Evolutionary conservation across 495 filamentous ascomycete genomes (phyloP).

Genomic region (Parathielavia appendiculata): DNA sequence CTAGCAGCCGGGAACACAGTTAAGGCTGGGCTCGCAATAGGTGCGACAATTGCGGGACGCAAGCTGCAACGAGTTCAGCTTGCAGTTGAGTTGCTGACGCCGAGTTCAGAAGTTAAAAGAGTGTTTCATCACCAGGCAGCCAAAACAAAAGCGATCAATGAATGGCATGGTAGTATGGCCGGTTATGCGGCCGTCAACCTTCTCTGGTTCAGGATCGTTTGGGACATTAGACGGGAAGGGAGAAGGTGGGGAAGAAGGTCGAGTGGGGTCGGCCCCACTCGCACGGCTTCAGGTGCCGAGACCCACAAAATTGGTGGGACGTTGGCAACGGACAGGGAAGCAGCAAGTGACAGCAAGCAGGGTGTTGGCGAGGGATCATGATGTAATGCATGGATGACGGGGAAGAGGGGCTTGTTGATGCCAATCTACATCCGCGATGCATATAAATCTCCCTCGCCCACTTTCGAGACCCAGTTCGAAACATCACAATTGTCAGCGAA

Average conservation of each 20-base stretch:
- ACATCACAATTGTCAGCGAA: no score
- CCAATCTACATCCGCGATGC: neutral
- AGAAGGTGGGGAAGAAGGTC: neutral
- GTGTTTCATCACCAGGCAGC: constrained; percentile 12
- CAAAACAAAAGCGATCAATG: constrained; percentile 22
- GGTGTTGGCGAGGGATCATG: constrained; percentile 15
- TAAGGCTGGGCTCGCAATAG: neutral
- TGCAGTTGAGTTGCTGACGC: neutral
- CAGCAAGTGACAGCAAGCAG: neutral
- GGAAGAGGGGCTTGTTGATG: constrained; percentile 12
- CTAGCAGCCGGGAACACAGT: neutral
- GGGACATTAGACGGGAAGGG: neutral
- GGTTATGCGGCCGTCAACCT: constrained; percentile 22
- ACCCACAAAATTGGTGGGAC: neutral
- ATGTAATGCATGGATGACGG: constrained; percentile 22
- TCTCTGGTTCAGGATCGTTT: neutral
- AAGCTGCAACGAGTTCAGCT: neutral
- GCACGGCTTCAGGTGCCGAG: neutral
- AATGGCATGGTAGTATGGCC: constrained; percentile 22
- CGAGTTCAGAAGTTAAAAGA: neutral
- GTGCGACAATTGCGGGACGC: neutral
- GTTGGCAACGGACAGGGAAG: neutral
- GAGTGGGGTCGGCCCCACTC: neutral
- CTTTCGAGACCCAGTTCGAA: no score
- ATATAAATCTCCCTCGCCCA: neutral